Conservation (phyloP, 495 filamentous ascomycete genomes). For the Neurospora sp. region DNA sequence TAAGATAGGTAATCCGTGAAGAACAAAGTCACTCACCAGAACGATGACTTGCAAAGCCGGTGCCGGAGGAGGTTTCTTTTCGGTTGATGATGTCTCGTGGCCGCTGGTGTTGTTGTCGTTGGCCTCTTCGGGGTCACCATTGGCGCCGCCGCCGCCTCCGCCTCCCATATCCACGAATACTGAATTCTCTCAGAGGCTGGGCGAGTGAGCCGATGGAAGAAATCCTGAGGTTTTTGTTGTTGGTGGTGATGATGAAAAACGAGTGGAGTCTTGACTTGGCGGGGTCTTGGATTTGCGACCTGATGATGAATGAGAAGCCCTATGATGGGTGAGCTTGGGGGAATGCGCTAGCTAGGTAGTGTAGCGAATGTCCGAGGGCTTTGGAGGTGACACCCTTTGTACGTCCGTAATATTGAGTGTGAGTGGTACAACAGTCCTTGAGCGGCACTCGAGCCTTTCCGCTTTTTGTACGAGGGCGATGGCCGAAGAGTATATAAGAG, state of each 20-base stretch:
- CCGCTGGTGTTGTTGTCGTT: constrained; percentile 3
- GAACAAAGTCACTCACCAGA: constrained; percentile 47
- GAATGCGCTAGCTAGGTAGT: background rate
- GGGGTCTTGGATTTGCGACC: background rate
- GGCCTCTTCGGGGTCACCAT: constrained; percentile 7
- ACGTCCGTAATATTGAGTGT: background rate
- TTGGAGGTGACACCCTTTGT: background rate
- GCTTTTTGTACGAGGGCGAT: background rate
- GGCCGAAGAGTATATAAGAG: background rate
- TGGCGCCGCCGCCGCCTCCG: constrained; percentile 3
- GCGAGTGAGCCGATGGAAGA: background rate
- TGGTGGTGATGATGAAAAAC: background rate
- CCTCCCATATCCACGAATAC: background rate
- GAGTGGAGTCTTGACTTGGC: background rate
- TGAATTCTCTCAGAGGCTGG: background rate
- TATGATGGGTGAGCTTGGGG: background rate
- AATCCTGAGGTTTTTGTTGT: background rate
- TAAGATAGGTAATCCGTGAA: background rate
- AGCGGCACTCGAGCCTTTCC: background rate
- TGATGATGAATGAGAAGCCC: background rate
- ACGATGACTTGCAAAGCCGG: constrained; percentile 71
- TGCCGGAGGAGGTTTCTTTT: constrained; percentile 11
- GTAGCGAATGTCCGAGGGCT: background rate
- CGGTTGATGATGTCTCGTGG: constrained; percentile 10
- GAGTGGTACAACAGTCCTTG: background rate